Conservation (phyloP, 345 rosid species). For the Hypericum androsaemum region DNA sequence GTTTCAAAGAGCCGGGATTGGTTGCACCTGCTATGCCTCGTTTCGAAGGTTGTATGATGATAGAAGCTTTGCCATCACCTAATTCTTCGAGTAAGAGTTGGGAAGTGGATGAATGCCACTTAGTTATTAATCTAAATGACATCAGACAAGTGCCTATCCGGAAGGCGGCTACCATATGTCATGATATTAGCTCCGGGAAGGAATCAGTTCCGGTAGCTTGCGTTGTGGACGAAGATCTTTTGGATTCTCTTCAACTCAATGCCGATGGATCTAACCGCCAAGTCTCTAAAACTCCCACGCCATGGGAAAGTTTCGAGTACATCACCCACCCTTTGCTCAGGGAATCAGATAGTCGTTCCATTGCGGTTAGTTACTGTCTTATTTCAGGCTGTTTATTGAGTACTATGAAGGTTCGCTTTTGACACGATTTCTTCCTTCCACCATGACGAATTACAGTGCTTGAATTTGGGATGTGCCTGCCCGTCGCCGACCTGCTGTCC, state of each 20-base stretch:
- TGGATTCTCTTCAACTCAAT: conserved; percentile 26
- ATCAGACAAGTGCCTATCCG: conserved; percentile 35
- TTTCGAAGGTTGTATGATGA: conserved; percentile 24
- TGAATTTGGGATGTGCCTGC: conserved; percentile 71
- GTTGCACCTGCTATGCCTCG: conserved; percentile 32
- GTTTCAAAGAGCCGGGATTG: conserved; percentile 31
- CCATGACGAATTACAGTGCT: conserved; percentile 29
- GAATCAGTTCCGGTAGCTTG: conserved; percentile 65
- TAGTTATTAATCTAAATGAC: conserved; percentile 50
- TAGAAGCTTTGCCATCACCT: conserved; percentile 14
- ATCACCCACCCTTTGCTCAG: conserved; percentile 49
- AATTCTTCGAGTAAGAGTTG: conserved; percentile 28
- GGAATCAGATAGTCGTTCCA: conserved; percentile 35
- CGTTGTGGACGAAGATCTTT: conserved; percentile 52
- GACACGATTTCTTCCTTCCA: too few species aligned
- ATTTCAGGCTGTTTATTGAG: too few species aligned
- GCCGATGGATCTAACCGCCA: conserved; percentile 21
- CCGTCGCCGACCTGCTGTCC: conserved; percentile 47
- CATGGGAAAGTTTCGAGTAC: conserved; percentile 78
- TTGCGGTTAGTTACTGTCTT: conserved; percentile 37
- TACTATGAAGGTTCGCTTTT: too few species aligned
- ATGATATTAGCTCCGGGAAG: conserved; percentile 80
- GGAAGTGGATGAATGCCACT: conserved; percentile 86
- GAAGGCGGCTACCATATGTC: conserved; percentile 45
- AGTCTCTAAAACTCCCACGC: conserved; percentile 28